A percentile compares a stretch with the other conserved stretches of the same genome.
These are phyloP conservation scores for Phaeophleospora eucalypticola DNA, from an alignment of 2,329 filamentous ascomycete species.

Conservation along the genomic window DNA sequence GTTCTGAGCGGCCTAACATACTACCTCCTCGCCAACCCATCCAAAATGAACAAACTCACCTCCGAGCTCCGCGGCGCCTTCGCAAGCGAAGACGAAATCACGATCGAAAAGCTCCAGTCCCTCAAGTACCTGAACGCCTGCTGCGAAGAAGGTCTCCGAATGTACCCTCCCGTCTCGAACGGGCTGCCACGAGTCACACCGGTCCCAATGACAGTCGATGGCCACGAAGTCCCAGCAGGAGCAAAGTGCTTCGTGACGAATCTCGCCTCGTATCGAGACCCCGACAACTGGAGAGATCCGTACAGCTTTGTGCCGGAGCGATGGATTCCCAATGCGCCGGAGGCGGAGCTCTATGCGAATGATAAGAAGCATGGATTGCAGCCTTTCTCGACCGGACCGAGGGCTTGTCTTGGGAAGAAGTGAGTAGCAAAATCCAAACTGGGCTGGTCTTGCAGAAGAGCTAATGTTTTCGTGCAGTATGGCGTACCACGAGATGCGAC, in stretches of 20 bases:
- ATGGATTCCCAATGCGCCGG: constrained; percentile 35
- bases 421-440: constrained; percentile 22
- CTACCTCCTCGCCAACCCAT: constrained; percentile 61
- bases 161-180: constrained; percentile 44
- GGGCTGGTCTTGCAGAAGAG: neutral
- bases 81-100: constrained; percentile 24
- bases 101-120: constrained; percentile 29
- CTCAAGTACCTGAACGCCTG: constrained; percentile 45
- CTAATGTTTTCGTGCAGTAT: constrained; percentile 25
- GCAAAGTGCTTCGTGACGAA: constrained; percentile 17
- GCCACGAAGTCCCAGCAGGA: constrained; percentile 23
- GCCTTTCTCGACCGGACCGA: constrained; percentile 34
- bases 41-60: constrained; percentile 50
- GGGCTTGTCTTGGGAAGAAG: constrained; percentile 36
- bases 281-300: constrained; percentile 28
- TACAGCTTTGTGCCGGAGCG: constrained; percentile 35
- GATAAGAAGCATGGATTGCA: constrained; percentile 29
- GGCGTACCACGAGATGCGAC: constrained; percentile 36
- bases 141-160: constrained; percentile 45
- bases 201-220: constrained; percentile 19
- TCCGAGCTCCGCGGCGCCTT: constrained; percentile 57
- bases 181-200: constrained; percentile 32
- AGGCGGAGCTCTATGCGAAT: constrained; percentile 14
- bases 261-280: constrained; percentile 24
- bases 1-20: constrained; percentile 67